A percentile compares a stretch with the other conserved stretches of the same genome.
These are phyloP conservation scores for Microbotryum lychnidis-dioicae DNA, from an alignment of 1,284 basidiomycete genomes.

Conservation along the genomic window DNA sequence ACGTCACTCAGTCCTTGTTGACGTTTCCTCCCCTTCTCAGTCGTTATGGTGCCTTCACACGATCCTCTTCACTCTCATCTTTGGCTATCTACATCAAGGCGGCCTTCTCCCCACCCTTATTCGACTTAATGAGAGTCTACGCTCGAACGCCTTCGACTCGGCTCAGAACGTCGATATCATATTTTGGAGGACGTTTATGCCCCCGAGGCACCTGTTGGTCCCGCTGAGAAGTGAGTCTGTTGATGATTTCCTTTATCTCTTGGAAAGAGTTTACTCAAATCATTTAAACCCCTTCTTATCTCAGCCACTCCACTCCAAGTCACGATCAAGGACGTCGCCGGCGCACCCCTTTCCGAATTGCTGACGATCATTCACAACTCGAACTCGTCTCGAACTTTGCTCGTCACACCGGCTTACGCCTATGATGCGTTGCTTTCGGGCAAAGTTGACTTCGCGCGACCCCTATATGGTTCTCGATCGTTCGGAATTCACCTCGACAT, in stretches of 20 bases:
- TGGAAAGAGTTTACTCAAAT: background rate
- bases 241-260: no score
- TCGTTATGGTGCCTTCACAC: conserved; percentile 23
- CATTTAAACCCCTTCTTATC: no score
- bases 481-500: conserved; percentile 24
- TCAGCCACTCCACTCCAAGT: background rate
- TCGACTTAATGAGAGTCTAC: conserved; percentile 11
- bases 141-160: background rate
- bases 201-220: conserved; percentile 25
- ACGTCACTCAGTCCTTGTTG: background rate
- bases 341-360: background rate
- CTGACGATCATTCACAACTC: background rate
- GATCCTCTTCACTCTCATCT: conserved; percentile 12
- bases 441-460: background rate
- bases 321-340: conserved; percentile 3
- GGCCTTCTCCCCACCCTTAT: conserved; percentile 21
- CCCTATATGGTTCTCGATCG: background rate
- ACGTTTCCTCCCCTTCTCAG: background rate
- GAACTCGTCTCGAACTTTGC: background rate
- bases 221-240: background rate
- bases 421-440: background rate
- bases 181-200: conserved; percentile 32
- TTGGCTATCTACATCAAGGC: conserved; percentile 31
- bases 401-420: conserved; percentile 15
- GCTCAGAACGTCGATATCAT: conserved; percentile 8